phyloP scores from a whole-genome alignment of 371 early-diverging fungal genomes.

The Furculomyces boomerangus region DNA sequence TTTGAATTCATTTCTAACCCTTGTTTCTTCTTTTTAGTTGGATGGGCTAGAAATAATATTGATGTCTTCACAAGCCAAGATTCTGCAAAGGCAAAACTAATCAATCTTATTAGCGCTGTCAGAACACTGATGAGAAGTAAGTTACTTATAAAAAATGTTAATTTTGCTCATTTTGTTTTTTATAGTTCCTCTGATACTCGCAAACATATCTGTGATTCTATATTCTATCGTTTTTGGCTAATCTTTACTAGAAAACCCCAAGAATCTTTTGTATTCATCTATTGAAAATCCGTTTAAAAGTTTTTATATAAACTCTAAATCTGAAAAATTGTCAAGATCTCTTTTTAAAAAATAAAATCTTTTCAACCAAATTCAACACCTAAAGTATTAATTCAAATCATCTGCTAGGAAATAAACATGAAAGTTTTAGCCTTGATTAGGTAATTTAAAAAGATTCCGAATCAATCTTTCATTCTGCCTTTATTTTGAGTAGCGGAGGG shows the following conservation, averaged over 20 bases:
- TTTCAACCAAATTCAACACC: no score
- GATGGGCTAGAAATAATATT: conserved; percentile 44
- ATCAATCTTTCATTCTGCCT: no score
- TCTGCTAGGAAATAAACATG: no score
- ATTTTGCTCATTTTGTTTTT: not conserved
- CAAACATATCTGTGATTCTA: not conserved
- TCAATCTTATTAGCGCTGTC: conserved; percentile 79
- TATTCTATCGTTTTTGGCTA: not conserved
- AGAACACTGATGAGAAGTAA: conserved; percentile 80
- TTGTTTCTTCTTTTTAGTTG: conserved; percentile 24
- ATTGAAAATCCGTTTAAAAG: no score
- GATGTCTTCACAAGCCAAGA: conserved; percentile 46
- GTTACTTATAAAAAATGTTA: conserved; percentile 8
- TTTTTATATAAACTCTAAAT: no score
- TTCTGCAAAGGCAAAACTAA: conserved; percentile 60
- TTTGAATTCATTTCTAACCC: not conserved
- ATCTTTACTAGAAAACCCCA: no score
- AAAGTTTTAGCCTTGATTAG: no score
- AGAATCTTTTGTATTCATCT: no score
- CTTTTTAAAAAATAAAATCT: no score
- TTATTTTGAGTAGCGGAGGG: conserved; percentile 86
- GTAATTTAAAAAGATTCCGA: no score
- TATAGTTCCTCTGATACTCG: not conserved
- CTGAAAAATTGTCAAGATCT: no score
- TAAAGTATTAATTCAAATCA: no score